phyloP scores from a whole-genome alignment of 2,329 filamentous ascomycete species.

The Fusarium guadeloupense region DNA sequence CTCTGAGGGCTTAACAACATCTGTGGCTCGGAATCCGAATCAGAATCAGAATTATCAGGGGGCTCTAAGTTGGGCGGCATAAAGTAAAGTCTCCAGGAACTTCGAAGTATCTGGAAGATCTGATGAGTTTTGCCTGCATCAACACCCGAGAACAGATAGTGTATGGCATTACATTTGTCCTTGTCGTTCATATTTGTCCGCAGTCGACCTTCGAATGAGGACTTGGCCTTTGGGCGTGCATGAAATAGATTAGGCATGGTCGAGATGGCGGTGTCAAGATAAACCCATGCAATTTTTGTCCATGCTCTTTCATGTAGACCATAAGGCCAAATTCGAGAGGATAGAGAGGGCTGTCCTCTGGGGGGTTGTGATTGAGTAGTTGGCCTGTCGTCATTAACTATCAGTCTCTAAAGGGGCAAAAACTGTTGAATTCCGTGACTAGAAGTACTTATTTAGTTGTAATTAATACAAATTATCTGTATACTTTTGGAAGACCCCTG shows the following conservation, averaged over 20 bases:
- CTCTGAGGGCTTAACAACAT: background rate
- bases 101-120: background rate
- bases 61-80: background rate
- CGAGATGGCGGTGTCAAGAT: background rate
- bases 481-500: background rate
- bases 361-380: background rate
- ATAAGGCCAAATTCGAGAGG: background rate
- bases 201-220: background rate
- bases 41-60: too few species aligned
- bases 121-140: background rate
- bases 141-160: background rate
- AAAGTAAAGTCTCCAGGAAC: background rate
- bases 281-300: background rate
- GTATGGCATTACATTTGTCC: background rate
- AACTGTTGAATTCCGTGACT: too few species aligned
- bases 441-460: background rate
- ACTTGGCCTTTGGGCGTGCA: background rate
- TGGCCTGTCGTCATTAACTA: too few species aligned
- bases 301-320: constrained; percentile 3
- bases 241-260: background rate
- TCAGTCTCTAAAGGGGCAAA: too few species aligned
- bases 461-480: background rate
- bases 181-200: background rate
- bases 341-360: background rate
- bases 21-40: too few species aligned